phyloP scores from a whole-genome alignment of 2,329 filamentous ascomycete species.

The Peltaster fructicola region DNA sequence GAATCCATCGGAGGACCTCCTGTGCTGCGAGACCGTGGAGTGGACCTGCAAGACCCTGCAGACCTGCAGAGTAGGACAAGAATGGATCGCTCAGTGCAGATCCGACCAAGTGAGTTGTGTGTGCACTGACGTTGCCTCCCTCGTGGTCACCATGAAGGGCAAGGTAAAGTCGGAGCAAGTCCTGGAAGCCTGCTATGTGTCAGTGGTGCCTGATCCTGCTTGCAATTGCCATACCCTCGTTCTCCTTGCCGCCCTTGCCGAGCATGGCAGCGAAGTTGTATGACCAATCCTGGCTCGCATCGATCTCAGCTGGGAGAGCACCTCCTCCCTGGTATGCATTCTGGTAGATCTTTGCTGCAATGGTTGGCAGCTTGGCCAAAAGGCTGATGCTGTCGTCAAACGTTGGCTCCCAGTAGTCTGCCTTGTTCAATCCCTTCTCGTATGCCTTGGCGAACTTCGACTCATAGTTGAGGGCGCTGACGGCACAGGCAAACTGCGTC shows the following conservation, averaged over 20 bases:
- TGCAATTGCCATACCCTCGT: no score
- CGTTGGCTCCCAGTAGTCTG: conserved; percentile 96
- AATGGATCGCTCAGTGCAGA: conserved; percentile 89
- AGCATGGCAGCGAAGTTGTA: conserved; percentile 98
- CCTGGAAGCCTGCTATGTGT: no score
- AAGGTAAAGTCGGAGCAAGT: conserved; percentile 81
- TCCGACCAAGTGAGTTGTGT: conserved; percentile 86
- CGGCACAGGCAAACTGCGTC: conserved; percentile 92
- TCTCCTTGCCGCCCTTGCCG: conserved; percentile 70
- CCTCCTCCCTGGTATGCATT: conserved; percentile 63
- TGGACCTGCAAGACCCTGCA: conserved; percentile 89
- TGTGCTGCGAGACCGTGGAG: conserved; percentile 87
- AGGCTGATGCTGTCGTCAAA: conserved; percentile 91
- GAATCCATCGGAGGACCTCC: conserved; percentile 90
- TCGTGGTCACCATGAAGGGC: conserved; percentile 97
- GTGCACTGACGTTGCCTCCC: conserved; percentile 91
- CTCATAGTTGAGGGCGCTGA: conserved; percentile 88
- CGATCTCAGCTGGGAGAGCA: conserved; percentile 56
- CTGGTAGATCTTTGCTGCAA: conserved; percentile 95
- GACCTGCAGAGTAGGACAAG: conserved; percentile 86
- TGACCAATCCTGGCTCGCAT: conserved; percentile 82
- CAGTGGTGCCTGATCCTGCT: no score
- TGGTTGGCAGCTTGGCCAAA: conserved; percentile 87
- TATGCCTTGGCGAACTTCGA: conserved; percentile 89
- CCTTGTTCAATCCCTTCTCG: conserved; percentile 78